Percentiles rank a stretch among this genome's conserved stretches.
Evolutionary conservation across 768 basidiomycete genomes (phyloP).

Genomic region (Kwoniella botswanensis): DNA sequence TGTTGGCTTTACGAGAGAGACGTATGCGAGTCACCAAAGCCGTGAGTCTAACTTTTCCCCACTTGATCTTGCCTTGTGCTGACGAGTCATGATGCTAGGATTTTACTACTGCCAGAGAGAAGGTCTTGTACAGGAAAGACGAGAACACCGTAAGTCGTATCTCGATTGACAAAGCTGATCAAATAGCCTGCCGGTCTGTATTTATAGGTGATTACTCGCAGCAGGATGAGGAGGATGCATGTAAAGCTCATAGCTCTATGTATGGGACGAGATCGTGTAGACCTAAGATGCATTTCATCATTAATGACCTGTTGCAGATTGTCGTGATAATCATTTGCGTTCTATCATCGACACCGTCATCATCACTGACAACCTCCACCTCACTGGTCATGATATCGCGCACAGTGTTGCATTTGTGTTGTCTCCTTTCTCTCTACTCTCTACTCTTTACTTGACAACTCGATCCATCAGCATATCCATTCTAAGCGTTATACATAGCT

Average conservation of each 20-base stretch:
- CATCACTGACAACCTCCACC: too few species aligned
- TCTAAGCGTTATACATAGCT: too few species aligned
- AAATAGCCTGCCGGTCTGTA: constrained; percentile 36
- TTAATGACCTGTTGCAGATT: not conserved
- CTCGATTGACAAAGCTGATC: constrained; percentile 3
- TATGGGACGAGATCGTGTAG: not conserved
- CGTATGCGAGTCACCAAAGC: constrained; percentile 62
- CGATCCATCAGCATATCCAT: too few species aligned
- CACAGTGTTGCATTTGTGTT: too few species aligned
- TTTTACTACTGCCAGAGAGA: constrained; percentile 88
- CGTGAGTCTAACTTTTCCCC: constrained; percentile 81
- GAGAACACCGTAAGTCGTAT: constrained; percentile 70
- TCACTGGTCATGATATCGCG: too few species aligned
- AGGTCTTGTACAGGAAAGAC: constrained; percentile 96
- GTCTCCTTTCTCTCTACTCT: too few species aligned
- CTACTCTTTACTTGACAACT: too few species aligned
- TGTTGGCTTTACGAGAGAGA: constrained; percentile 89
- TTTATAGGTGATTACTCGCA: constrained; percentile 6
- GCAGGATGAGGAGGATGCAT: not conserved
- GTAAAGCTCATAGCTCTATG: not conserved
- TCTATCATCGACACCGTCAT: too few species aligned
- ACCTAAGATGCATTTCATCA: not conserved
- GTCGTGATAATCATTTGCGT: not conserved
- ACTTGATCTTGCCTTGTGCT: constrained; percentile 55
- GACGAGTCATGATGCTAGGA: constrained; percentile 69